phyloP scores from a whole-genome alignment of 805 yeast species.

The Candida boidinii region DNA sequence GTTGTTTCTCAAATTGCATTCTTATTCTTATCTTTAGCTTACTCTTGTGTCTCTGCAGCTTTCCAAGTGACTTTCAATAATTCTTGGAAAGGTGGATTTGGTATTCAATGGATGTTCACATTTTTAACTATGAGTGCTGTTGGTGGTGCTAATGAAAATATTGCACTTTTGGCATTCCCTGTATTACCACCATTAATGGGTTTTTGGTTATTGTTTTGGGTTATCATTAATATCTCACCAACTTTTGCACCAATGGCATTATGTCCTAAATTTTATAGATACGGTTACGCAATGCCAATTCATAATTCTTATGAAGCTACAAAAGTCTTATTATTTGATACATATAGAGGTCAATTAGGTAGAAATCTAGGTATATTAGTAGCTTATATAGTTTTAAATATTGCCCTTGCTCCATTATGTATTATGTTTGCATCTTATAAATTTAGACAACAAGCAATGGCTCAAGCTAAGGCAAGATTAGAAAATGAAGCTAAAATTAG shows the following conservation, averaged over 20 bases:
- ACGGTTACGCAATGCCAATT: conserved; percentile 63
- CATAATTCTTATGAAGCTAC: conserved; percentile 56
- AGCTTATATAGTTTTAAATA: conserved; percentile 52
- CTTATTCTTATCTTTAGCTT: conserved; percentile 49
- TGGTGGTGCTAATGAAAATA: conserved; percentile 67
- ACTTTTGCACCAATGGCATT: conserved; percentile 60
- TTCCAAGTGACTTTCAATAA: conserved; percentile 53
- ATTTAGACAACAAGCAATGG: no score
- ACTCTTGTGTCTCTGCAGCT: conserved; percentile 54
- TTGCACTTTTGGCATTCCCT: conserved; percentile 42
- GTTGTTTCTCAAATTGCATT: conserved; percentile 42
- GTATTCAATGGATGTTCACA: conserved; percentile 64
- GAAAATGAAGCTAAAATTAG: no score
- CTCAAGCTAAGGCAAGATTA: no score
- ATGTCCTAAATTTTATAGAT: conserved; percentile 47
- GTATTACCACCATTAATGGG: conserved; percentile 58
- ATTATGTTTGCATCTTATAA: no score
- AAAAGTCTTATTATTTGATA: conserved; percentile 49
- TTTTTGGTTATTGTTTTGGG: conserved; percentile 67
- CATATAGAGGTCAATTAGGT: conserved; percentile 51
- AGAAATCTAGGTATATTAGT: conserved; percentile 49
- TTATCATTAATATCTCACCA: conserved; percentile 58
- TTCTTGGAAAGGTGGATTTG: conserved; percentile 58
- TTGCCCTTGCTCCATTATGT: conserved; percentile 33
- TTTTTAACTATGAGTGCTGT: conserved; percentile 67